phyloP scores from a whole-genome alignment of 345 rosid genomes.

The Lumnitzera littorea region DNA sequence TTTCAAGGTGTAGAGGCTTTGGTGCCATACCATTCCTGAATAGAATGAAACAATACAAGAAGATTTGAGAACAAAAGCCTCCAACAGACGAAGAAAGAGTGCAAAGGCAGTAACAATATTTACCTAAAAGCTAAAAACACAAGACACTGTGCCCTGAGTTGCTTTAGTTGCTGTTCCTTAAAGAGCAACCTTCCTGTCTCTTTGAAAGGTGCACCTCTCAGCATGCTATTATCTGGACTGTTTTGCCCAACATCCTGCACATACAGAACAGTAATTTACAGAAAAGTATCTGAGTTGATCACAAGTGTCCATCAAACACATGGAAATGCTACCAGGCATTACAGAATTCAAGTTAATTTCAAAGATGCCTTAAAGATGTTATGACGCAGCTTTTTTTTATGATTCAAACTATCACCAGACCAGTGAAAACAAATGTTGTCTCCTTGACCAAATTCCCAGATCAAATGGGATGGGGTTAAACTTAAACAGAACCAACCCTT shows the following conservation, averaged over 20 bases:
- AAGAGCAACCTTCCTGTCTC: slow-evolving; percentile 76
- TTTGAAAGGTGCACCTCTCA: slow-evolving; percentile 39
- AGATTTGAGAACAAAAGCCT: no score
- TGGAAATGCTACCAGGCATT: no score
- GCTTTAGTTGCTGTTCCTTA: slow-evolving; percentile 85
- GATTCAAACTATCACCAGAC: no score
- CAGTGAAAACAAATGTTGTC: no score
- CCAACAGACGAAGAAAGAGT: no score
- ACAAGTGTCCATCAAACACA: background rate
- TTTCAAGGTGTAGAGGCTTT: slow-evolving; percentile 79
- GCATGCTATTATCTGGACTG: slow-evolving; percentile 37
- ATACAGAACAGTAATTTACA: background rate
- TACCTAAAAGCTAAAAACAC: slow-evolving; percentile 89
- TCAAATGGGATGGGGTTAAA: no score
- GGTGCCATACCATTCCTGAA: slow-evolving; percentile 66
- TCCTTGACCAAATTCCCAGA: no score
- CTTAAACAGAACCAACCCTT: no score
- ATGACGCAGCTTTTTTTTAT: no score
- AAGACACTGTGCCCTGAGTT: slow-evolving; percentile 94
- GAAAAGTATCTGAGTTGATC: background rate
- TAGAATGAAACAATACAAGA: no score
- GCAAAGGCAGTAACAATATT: slow-evolving; percentile 12
- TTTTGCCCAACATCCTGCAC: slow-evolving; percentile 48
- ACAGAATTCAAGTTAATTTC: no score
- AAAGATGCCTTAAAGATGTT: no score